Conservation (phyloP, 2,329 filamentous ascomycete species). For the Fusarium xyrophilum region DNA sequence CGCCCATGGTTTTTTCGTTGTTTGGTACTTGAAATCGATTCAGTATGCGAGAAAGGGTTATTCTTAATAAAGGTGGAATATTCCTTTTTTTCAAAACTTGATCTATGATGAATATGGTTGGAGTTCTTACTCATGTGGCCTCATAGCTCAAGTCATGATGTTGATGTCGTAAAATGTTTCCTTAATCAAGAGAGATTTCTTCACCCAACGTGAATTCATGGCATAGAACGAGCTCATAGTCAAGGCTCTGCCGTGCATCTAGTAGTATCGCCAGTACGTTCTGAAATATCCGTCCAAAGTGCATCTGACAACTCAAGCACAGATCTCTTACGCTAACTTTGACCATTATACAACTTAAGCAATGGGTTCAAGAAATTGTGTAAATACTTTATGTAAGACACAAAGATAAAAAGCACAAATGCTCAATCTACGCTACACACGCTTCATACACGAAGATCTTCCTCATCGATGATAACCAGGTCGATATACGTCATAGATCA, state of each 20-base stretch:
- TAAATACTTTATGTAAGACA: conserved; percentile 1
- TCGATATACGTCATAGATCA: conserved; percentile 26
- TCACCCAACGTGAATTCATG: background rate
- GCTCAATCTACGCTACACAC: background rate
- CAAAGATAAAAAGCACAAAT: conserved; percentile 6
- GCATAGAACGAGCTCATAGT: background rate
- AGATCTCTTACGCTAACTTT: background rate
- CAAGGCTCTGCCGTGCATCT: background rate
- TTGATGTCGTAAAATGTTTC: background rate
- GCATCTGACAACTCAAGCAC: background rate
- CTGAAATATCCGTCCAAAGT: background rate
- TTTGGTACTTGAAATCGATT: conserved; percentile 25
- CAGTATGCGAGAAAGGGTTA: conserved; percentile 37
- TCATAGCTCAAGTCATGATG: background rate
- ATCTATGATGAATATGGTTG: background rate
- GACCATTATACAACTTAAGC: background rate
- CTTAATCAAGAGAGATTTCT: too few relatives aligned
- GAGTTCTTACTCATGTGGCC: too few relatives aligned
- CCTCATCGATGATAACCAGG: background rate
- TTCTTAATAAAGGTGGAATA: conserved; percentile 44
- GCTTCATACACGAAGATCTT: conserved; percentile 4
- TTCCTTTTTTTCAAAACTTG: conserved; percentile 28
- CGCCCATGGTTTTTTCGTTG: conserved; percentile 18
- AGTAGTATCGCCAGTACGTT: background rate
- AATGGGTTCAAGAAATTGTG: background rate